Evolutionary conservation across 2,329 filamentous ascomycete species (phyloP), one percentile per base, ranked within the genome.

Genomic region (Aspergillus pseudoviridinutans): DNA sequence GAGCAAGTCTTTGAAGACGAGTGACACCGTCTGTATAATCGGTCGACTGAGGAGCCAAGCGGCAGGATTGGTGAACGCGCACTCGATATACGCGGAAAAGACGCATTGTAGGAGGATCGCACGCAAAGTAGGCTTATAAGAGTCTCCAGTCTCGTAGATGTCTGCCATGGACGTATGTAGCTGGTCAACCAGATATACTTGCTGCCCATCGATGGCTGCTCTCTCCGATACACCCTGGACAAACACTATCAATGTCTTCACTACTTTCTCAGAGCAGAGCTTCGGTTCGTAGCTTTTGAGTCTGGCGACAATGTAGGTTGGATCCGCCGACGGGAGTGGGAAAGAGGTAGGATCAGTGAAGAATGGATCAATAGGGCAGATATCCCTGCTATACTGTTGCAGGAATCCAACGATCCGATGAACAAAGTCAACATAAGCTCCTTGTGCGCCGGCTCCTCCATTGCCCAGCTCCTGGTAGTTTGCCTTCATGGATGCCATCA

Each of bases 341-440:
- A 88, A 88, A 0, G 79, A 77, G 1, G 77, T 73, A 1, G 84
- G 84, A 61, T 87, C 81, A 1, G 80, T 85, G 69, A 87, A 87
- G 74, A 86, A 87, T 1, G 74, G 68, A 55, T 86, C 79, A 17
- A 87, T 76, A 0, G 78, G 75, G 60, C 78, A 80, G 32, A 87
- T 84, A 20, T 71, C 81, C 32, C 78, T 75, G 1, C 81, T 82
- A 61, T 87, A 81, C 63, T 88, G 83, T 64, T 87, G 85, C 50
- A 87, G 69, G 59, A 82, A 82, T 22, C 81, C 79, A 2, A 88
- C 79, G 2, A 87, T 75, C 17, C 76, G 73, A 58, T 88, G 85
- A 4, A 87, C 84, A 64, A 88, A 87, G 9, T 80, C 76, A 6
- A 87, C 82, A 64, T 87, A 87, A 2, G 78, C 74, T 10, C 84